Conservation (phyloP, 2,329 filamentous ascomycete genomes). For the Rachicladosporium sp. region DNA sequence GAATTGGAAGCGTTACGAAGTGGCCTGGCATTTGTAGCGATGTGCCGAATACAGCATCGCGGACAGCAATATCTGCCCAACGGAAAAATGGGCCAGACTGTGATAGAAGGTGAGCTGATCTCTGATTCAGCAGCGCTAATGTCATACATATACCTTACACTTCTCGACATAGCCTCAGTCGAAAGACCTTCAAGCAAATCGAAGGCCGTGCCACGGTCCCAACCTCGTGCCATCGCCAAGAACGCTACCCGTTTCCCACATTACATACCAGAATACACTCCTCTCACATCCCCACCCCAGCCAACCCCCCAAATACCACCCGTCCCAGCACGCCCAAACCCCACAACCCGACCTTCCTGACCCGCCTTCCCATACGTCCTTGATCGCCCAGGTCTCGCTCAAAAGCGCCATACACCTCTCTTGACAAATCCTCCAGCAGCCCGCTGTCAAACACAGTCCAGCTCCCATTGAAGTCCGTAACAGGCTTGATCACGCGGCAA, state of each 20-base stretch:
- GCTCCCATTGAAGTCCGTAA: constrained; percentile 81
- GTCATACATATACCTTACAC: too few species aligned
- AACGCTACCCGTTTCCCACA: neutral
- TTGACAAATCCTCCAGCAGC: constrained; percentile 83
- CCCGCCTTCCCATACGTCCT: constrained; percentile 68
- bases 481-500: constrained; percentile 84
- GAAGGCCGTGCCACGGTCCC: too few species aligned
- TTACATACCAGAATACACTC: neutral
- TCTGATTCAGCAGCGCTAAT: too few species aligned
- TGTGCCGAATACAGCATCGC: too few species aligned
- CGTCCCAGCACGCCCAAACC: constrained; percentile 85
- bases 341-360: constrained; percentile 96
- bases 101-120: too few species aligned
- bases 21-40: too few species aligned
- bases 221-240: neutral
- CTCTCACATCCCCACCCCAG: constrained; percentile 55
- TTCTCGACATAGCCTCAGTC: too few species aligned
- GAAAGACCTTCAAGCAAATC: too few species aligned
- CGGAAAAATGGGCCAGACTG: too few species aligned
- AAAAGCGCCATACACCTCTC: constrained; percentile 91
- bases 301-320: constrained; percentile 88
- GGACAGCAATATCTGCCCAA: too few species aligned
- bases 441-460: constrained; percentile 94
- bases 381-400: constrained; percentile 84
- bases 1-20: too few species aligned